Evolutionary conservation across 225 moss, liverwort and hornwort species (phyloP).

Genomic region (Marchantia polymorpha): DNA sequence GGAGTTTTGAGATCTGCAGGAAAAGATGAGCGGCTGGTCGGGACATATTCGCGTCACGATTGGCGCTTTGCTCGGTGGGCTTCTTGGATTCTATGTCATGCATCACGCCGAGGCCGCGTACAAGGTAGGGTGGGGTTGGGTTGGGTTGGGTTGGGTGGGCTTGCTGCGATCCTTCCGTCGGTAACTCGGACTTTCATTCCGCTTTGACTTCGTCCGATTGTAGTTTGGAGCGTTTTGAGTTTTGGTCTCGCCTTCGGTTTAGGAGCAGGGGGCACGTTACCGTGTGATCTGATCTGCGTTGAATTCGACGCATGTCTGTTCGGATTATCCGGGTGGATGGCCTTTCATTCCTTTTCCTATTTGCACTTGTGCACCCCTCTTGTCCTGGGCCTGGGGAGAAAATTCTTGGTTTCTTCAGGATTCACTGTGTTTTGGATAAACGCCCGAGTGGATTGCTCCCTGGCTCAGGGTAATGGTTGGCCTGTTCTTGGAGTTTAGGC

Average conservation of each 20-base stretch:
- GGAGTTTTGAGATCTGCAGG: background rate
- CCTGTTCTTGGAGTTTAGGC: background rate
- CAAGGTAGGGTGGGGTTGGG: slow-evolving; percentile 51
- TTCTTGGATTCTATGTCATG: slow-evolving; percentile 94
- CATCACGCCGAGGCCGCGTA: slow-evolving; percentile 76
- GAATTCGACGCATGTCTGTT: too few species aligned
- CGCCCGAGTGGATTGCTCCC: background rate
- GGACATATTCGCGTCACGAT: slow-evolving; percentile 76
- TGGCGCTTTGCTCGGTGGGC: slow-evolving; percentile 83
- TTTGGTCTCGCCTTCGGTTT: background rate
- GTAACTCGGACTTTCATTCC: background rate
- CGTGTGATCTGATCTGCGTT: background rate
- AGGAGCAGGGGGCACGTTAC: too few species aligned
- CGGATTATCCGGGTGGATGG: too few species aligned
- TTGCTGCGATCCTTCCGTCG: background rate
- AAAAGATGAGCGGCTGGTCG: slow-evolving; percentile 44
- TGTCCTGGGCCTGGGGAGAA: background rate
- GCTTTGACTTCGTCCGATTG: slow-evolving; percentile 12
- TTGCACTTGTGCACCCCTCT: background rate
- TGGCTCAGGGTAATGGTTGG: background rate
- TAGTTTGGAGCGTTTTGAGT: background rate
- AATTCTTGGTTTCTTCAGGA: background rate
- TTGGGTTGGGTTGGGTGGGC: background rate
- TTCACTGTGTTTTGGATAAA: background rate
- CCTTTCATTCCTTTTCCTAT: background rate